Evolutionary conservation across 2,329 filamentous ascomycete species (phyloP), one percentile per base, ranked within the genome.

Genomic region (Trichothecium sympodiale): DNA sequence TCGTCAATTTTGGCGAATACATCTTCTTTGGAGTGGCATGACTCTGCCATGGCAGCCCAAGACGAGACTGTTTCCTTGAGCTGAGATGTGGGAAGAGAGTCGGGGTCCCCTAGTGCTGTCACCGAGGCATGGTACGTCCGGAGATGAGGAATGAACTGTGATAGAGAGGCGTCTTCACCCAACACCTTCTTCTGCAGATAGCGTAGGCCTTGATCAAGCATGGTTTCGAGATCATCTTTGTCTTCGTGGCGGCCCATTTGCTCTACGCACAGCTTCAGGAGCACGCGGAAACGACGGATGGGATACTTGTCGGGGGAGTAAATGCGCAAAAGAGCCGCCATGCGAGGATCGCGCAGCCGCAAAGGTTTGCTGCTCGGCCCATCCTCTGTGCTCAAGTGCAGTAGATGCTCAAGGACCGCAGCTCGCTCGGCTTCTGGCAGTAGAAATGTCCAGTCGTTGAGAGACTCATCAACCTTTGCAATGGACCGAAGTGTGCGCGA

Each of bases 401-500:
- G 53, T 20, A 77, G 61, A 46, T 80, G 70, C 43, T 82, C 75
- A 14, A 81, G 57, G 2, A 74, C 69, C 3, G 74, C 71, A 8
- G 65, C 67, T 40, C 68, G 71, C 52, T 72, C 71, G 5, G 52
- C 43, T 31, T 67, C 71, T 1, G 63, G 55, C 6, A 78, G 50
- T 30, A 69, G 60, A 37, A 65, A 65, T 2, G 67, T 68, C 66
- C 72, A 72, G 35, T 79, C 71, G 30, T 69, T 62, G 48, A 60
- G 68, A n/a, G 64, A 69, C 35, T 62, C 61, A 38, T 70, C 71
- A 13, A 80, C 61, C 42, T 75, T 77, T 18, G 77, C 63, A 34
- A 82, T 66, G 4, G 70, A 68, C 16, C 68, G 67, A 12, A 83
- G 55, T 0, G 75, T 68, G 26, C 79, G 68, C 7, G 69, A 77